Evolutionary conservation across 495 filamentous ascomycete genomes (phyloP), one percentile per base, ranked within the genome.

Genomic region (Aspergillus leporis): DNA sequence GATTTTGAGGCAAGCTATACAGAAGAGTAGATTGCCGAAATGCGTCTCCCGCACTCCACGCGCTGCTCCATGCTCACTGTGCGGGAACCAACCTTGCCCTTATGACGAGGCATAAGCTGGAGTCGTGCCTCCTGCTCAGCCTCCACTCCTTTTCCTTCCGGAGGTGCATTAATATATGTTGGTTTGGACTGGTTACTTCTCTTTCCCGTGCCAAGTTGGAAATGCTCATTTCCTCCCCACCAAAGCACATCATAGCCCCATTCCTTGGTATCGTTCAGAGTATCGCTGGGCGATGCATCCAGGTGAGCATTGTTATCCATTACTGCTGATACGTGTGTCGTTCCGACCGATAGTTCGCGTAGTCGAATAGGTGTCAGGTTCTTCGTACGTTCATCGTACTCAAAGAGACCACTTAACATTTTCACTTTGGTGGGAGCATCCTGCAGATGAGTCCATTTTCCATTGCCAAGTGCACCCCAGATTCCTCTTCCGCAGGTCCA

Each of bases 141-240:
- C 41, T 69, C 61, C n/a, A 58, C 67, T 61, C 83, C 81, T 28
- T 72, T 74, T 10, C 61, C 67, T 49, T 70, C 60, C 52, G 92
- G 84, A 34, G 96, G 75, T 9, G 90, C 90, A 28, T 85, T 81
- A 55, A 98, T 91, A 70, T 97, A 90, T 0, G 78, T 79, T 14
- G 94, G 94, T 10, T 79, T 78, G 31, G 81, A 74, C 6, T 85
- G 61, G 66, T 98, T 98, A 66, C 84, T 96, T 59, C 93, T 75
- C 78, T 86, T 93, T 36, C 94, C 93, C 4, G 89, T 97, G 4
- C 94, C 94, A 18, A 98, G 83, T 68, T 98, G 94, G 67, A 90
- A 96, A 61, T 85, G 82, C 74, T 98, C 93, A 65, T 97, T 98
- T 38, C 90, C 90, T 61, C 94, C 94, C 90, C 93, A 98, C 82